Evolutionary conservation across 2,329 filamentous ascomycete genomes (phyloP).

Genomic region (Trichoderma koningiopsis): DNA sequence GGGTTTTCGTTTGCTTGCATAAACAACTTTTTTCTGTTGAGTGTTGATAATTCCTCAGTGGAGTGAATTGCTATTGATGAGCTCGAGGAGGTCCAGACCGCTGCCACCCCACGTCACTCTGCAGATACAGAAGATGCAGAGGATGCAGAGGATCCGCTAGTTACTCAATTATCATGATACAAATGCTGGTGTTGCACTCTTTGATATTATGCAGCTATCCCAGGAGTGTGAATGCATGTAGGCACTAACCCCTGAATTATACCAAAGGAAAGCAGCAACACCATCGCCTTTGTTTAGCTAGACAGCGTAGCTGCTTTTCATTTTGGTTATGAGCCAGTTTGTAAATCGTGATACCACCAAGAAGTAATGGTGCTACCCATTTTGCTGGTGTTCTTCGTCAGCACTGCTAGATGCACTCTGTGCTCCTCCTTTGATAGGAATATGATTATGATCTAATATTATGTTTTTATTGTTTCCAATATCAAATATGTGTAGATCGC

Average conservation of each 20-base stretch:
- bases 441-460: background rate
- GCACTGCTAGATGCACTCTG: background rate
- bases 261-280: too few species aligned
- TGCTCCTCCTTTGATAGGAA: background rate
- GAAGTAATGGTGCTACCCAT: background rate
- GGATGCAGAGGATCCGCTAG: background rate
- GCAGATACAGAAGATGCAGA: background rate
- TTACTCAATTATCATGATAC: background rate
- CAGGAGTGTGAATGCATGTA: background rate
- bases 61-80: conserved; percentile 1
- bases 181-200: background rate
- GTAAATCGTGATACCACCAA: background rate
- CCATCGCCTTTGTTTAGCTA: too few species aligned
- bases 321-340: background rate
- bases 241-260: conserved; percentile 4
- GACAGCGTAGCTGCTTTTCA: background rate
- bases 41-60: background rate
- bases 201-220: background rate
- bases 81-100: background rate
- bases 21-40: background rate
- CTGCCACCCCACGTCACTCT: background rate
- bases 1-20: background rate
- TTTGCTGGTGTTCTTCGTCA: background rate
- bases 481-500: background rate
- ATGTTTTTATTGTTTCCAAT: background rate